phyloP scores from a whole-genome alignment of 768 basidiomycete species.

The Leccinum uliginosum region DNA sequence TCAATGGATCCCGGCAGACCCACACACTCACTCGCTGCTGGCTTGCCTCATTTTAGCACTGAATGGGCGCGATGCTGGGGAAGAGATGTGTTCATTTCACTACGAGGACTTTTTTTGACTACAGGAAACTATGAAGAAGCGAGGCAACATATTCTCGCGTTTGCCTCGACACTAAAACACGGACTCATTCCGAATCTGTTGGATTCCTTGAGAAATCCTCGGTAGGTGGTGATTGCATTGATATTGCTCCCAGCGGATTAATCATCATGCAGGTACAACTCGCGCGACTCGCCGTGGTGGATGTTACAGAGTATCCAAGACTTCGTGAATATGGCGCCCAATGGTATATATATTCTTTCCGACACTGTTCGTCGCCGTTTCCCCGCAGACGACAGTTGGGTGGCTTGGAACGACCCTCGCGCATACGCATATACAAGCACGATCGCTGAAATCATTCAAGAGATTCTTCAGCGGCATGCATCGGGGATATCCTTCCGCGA shows the following conservation, averaged over 20 bases:
- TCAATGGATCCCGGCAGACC: conserved; percentile 71
- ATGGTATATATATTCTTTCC: conserved; percentile 74
- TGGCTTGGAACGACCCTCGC: conserved; percentile 79
- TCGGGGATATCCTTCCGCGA: conserved; percentile 92
- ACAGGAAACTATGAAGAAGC: conserved; percentile 88
- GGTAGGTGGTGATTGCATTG: conserved; percentile 40
- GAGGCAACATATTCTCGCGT: conserved; percentile 85
- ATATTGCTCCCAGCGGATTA: background rate
- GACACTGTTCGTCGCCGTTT: conserved; percentile 90
- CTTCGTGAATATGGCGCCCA: conserved; percentile 78
- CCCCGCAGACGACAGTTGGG: conserved; percentile 92
- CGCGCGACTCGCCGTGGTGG: conserved; percentile 98
- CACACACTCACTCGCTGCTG: conserved; percentile 87
- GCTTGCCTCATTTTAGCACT: conserved; percentile 88
- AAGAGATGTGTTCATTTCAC: conserved; percentile 88
- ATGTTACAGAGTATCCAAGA: conserved; percentile 99
- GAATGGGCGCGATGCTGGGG: conserved; percentile 99
- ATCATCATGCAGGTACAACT: conserved; percentile 67
- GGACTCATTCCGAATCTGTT: conserved; percentile 95
- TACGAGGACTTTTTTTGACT: conserved; percentile 89
- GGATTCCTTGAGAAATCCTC: conserved; percentile 80
- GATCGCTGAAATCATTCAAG: conserved; percentile 94
- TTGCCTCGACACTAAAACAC: conserved; percentile 90
- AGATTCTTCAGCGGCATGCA: conserved; percentile 92
- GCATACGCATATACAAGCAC: conserved; percentile 82